Conservation (phyloP, 345 rosid species). For the Garcia nutans region DNA sequence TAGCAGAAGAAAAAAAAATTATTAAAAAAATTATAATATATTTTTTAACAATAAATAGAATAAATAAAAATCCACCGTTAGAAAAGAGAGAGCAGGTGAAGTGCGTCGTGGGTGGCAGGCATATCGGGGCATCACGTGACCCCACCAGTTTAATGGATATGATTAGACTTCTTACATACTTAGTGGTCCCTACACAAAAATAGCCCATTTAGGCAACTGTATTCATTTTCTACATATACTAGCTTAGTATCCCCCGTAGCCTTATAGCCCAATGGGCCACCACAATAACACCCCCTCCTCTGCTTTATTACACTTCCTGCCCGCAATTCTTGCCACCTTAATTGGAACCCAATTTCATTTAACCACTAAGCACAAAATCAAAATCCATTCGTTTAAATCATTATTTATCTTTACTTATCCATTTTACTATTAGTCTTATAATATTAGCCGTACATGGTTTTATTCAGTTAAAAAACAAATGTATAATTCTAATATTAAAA, state of each 20-base stretch:
- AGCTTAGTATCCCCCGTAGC: too few species aligned
- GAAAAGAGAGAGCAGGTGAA: not conserved
- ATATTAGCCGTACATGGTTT: too few species aligned
- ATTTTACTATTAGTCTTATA: too few species aligned
- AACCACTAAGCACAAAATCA: too few species aligned
- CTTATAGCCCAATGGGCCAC: too few species aligned
- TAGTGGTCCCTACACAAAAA: constrained; percentile 14
- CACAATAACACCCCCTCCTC: too few species aligned
- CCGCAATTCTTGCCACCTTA: constrained; percentile 32
- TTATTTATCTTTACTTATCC: too few species aligned
- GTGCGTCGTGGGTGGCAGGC: constrained; percentile 44
- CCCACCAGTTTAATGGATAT: constrained; percentile 42
- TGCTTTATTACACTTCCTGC: not conserved
- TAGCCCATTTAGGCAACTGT: too few species aligned
- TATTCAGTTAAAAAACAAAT: too few species aligned
- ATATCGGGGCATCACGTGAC: constrained; percentile 45
- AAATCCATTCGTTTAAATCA: too few species aligned
- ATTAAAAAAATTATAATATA: constrained; percentile 3
- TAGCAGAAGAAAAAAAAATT: not conserved
- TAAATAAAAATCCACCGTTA: not conserved
- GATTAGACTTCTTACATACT: constrained; percentile 21
- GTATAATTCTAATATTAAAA: too few species aligned
- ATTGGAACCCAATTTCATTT: not conserved
- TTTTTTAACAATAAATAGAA: not conserved
- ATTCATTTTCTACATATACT: too few species aligned